Percentiles rank a stretch among this genome's conserved stretches.
Conservation (phyloP, 768 basidiomycete species). For the Lentinula detonsa region DNA sequence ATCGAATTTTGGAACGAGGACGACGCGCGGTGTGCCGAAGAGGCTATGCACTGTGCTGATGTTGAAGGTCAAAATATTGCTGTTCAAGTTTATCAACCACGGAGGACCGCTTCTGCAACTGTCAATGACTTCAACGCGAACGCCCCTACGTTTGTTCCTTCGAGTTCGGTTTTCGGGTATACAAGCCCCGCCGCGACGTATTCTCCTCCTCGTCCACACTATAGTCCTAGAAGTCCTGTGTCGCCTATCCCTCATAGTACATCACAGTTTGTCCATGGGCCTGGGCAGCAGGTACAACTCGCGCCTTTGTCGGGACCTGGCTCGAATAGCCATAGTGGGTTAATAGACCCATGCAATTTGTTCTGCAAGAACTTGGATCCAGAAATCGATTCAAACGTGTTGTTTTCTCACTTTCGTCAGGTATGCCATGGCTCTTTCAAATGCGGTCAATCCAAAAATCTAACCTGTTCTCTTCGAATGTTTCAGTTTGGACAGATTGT, state of each 20-base stretch:
- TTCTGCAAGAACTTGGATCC: slow-evolving; percentile 90
- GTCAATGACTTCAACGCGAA: slow-evolving; percentile 64
- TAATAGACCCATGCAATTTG: slow-evolving; percentile 87
- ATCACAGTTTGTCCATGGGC: slow-evolving; percentile 68
- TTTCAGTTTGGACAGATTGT: slow-evolving; percentile 82
- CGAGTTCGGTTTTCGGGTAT: slow-evolving; percentile 58
- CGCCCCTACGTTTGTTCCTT: slow-evolving; percentile 74
- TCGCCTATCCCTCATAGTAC: slow-evolving; percentile 27
- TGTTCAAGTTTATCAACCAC: slow-evolving; percentile 70
- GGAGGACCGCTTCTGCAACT: slow-evolving; percentile 46
- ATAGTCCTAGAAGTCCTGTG: slow-evolving; percentile 29
- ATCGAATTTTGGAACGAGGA: slow-evolving; percentile 88
- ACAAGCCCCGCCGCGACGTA: slow-evolving; percentile 59
- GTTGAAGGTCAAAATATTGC: slow-evolving; percentile 82
- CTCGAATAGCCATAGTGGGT: slow-evolving; percentile 77
- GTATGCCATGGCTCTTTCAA: slow-evolving; percentile 30
- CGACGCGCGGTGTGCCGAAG: slow-evolving; percentile 73
- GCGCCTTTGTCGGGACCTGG: slow-evolving; percentile 72
- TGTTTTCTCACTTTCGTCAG: slow-evolving; percentile 79
- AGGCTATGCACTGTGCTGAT: slow-evolving; percentile 78
- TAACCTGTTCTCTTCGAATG: slow-evolving; percentile 1
- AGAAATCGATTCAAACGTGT: slow-evolving; percentile 76
- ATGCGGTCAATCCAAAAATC: slow-evolving; percentile 10
- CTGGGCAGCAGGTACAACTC: slow-evolving; percentile 85
- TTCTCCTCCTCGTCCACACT: slow-evolving; percentile 59